Conservation (phyloP, 129 eudicot genomes). For the Oenanthe sinensis region DNA sequence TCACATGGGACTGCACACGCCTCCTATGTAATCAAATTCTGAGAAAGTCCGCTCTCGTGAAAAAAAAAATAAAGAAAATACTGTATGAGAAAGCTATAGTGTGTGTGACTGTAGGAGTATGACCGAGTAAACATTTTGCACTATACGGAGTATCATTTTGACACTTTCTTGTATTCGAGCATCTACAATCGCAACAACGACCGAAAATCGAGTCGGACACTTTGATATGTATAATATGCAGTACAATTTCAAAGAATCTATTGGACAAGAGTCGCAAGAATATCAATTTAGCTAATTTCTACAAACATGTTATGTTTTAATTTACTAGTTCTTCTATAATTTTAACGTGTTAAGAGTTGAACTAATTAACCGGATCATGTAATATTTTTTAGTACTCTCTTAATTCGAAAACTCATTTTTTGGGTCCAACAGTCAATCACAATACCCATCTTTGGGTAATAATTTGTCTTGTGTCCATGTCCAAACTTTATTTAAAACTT, state of each 20-base stretch:
- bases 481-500: too few relatives aligned
- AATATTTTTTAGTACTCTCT: too few relatives aligned
- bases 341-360: too few relatives aligned
- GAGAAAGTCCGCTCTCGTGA: background rate
- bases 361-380: too few relatives aligned
- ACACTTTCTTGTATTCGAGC: background rate
- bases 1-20: background rate
- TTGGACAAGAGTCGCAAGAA: background rate
- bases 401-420: too few relatives aligned
- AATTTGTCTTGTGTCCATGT: too few relatives aligned
- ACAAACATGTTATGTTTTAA: background rate
- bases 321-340: too few relatives aligned
- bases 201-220: background rate
- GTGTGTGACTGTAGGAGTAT: background rate
- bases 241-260: too few relatives aligned
- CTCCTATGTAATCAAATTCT: conserved; percentile 3
- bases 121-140: background rate
- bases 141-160: background rate
- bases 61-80: background rate
- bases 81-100: background rate
- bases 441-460: too few relatives aligned
- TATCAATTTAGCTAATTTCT: background rate
- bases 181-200: background rate
- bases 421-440: too few relatives aligned
- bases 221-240: background rate